Percentiles rank a stretch among this genome's conserved stretches.
Evolutionary conservation across 345 rosid species (phyloP).

Genomic region (Eucalyptus tenuipes): DNA sequence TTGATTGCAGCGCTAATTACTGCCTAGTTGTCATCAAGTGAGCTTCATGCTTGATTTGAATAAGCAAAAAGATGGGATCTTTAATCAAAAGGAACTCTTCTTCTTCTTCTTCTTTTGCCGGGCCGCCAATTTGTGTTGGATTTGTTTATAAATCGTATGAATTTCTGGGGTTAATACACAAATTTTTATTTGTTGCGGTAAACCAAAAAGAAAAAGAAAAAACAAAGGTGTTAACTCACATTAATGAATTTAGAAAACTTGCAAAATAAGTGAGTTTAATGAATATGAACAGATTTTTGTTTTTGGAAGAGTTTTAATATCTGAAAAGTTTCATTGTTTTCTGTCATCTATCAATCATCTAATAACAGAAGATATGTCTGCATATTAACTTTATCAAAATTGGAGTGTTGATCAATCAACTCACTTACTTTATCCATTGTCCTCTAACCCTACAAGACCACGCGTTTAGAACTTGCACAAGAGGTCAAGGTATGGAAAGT

Average conservation of each 20-base stretch:
- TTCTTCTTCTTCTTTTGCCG: neutral
- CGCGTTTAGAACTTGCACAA: neutral
- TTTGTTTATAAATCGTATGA: neutral
- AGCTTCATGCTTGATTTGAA: neutral
- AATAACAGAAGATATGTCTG: neutral
- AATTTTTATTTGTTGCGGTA: neutral
- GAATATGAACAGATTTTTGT: neutral
- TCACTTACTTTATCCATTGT: neutral
- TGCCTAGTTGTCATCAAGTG: neutral
- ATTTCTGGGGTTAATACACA: neutral
- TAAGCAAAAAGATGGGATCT: neutral
- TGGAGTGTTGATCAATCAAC: neutral
- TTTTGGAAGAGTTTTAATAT: neutral
- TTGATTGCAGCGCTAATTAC: neutral
- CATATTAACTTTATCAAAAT: neutral
- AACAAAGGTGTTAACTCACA: neutral
- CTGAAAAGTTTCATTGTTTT: neutral
- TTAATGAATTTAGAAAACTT: neutral
- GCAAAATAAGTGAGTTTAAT: neutral
- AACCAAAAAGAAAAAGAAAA: neutral
- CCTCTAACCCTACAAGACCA: neutral
- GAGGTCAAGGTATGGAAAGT: neutral
- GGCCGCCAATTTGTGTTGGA: neutral
- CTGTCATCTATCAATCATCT: neutral
- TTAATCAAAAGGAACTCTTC: no score